A percentile compares a stretch with the other conserved stretches of the same genome.
Evolutionary conservation across 441 rosid species (phyloP).

Genomic region (Breynia disticha): DNA sequence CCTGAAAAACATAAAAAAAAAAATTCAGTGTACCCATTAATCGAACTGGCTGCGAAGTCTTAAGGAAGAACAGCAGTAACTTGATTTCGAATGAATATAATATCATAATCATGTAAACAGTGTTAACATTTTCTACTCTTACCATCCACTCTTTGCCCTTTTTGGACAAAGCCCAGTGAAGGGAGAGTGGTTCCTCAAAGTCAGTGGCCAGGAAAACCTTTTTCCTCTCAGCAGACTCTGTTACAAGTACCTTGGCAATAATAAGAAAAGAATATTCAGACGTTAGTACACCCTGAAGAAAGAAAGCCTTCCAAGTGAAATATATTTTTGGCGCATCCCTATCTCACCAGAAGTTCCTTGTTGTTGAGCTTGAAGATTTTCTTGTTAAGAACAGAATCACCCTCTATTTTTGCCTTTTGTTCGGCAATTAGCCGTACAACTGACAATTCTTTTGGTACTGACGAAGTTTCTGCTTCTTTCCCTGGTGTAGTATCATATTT

Average conservation of each 20-base stretch:
- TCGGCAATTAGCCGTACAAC: constrained; percentile 56
- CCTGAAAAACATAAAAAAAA: constrained; percentile 50
- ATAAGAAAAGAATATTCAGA: constrained; percentile 7
- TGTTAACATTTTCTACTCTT: constrained; percentile 19
- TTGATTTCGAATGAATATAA: no score
- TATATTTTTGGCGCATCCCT: background rate
- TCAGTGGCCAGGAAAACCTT: constrained; percentile 69
- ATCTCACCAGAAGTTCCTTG: constrained; percentile 69
- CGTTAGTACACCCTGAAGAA: constrained; percentile 17
- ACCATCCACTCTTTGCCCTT: constrained; percentile 89
- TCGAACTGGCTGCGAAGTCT: constrained; percentile 11
- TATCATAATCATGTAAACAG: constrained; percentile 6
- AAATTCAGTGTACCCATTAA: constrained; percentile 10
- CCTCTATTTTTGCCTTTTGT: constrained; percentile 45
- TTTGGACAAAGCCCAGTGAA: constrained; percentile 95
- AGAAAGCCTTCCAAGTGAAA: constrained; percentile 8
- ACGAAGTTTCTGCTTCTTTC: constrained; percentile 21
- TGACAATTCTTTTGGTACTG: constrained; percentile 47
- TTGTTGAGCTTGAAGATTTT: constrained; percentile 60
- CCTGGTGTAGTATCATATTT: constrained; percentile 34
- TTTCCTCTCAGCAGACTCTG: constrained; percentile 50
- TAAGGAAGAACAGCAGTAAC: background rate
- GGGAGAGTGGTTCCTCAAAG: constrained; percentile 54
- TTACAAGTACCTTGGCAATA: constrained; percentile 57
- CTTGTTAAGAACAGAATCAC: constrained; percentile 45